Conservation (phyloP, 2,329 filamentous ascomycete genomes). For the Colletotrichum zoysiae region DNA sequence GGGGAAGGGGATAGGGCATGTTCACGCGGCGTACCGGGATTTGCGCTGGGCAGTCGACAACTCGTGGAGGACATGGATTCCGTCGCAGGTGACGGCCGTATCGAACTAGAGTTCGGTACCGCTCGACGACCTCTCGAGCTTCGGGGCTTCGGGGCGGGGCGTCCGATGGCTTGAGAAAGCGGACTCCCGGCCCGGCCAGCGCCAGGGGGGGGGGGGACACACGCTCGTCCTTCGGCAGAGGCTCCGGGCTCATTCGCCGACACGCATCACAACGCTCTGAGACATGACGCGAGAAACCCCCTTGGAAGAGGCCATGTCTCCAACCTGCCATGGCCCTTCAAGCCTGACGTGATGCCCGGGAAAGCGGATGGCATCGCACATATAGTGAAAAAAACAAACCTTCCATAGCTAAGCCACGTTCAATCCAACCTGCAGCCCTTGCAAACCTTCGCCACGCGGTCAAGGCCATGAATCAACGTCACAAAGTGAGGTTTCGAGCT, state of each 20-base stretch:
- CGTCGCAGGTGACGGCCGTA: not conserved
- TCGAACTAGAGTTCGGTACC: not conserved
- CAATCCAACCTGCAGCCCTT: not conserved
- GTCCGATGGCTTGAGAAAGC: not conserved
- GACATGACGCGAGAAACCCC: not conserved
- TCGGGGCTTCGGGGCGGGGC: not conserved
- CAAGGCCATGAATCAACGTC: conserved; percentile 11
- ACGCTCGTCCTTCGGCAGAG: not conserved
- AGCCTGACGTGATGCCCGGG: too few relatives aligned
- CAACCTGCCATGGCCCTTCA: too few relatives aligned
- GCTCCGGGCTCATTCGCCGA: too few relatives aligned
- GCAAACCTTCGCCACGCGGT: not conserved
- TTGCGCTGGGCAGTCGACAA: too few relatives aligned
- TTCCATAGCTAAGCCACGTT: not conserved
- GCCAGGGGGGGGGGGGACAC: too few relatives aligned
- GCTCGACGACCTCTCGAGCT: not conserved
- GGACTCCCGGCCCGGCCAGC: not conserved
- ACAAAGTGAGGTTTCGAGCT: not conserved
- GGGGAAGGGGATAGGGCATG: not conserved
- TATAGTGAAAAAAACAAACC: conserved; percentile 1
- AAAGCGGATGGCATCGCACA: not conserved
- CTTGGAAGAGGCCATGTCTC: not conserved
- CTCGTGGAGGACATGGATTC: not conserved
- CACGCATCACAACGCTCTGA: not conserved
- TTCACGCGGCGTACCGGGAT: too few relatives aligned